Conservation (phyloP, 495 filamentous ascomycete genomes). For the Clohesyomyces aquaticus region DNA sequence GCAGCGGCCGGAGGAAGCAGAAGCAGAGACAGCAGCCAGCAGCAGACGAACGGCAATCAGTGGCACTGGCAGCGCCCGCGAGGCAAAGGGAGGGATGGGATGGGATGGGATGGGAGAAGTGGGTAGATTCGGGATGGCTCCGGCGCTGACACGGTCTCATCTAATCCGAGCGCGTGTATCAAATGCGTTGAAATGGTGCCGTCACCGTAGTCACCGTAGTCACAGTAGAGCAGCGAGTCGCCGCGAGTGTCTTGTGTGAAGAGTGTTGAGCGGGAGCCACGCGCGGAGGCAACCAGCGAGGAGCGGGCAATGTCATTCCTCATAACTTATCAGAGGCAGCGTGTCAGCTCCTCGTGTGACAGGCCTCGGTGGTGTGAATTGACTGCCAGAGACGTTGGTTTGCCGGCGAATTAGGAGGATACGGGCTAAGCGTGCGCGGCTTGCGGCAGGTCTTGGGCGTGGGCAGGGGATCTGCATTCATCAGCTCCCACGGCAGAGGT, state of each 20-base stretch:
- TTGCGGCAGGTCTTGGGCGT: constrained; percentile 18
- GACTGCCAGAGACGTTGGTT: constrained; percentile 24
- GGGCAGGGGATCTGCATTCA: neutral
- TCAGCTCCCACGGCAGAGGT: neutral
- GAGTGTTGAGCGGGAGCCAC: too few species aligned
- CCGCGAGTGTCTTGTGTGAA: neutral
- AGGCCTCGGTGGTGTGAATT: too few species aligned
- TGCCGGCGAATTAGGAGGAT: constrained; percentile 4
- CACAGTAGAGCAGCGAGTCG: constrained; percentile 2
- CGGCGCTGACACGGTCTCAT: constrained; percentile 35
- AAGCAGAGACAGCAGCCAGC: neutral
- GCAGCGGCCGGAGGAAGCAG: neutral
- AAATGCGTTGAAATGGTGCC: too few species aligned
- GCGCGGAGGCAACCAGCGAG: neutral
- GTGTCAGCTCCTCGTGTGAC: too few species aligned
- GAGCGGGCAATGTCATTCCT: too few species aligned
- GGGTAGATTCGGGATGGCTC: neutral
- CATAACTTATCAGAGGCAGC: too few species aligned
- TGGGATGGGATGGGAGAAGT: neutral
- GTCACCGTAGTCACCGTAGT: too few species aligned
- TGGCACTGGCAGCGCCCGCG: too few species aligned
- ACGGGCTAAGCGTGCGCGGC: constrained; percentile 10
- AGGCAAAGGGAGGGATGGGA: too few species aligned
- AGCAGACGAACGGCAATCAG: neutral
- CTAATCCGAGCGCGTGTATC: constrained; percentile 27